Base-by-base conservation (phyloP, 352 stramenopile genomes). In the Halophytophthora polymorphica region DNA sequence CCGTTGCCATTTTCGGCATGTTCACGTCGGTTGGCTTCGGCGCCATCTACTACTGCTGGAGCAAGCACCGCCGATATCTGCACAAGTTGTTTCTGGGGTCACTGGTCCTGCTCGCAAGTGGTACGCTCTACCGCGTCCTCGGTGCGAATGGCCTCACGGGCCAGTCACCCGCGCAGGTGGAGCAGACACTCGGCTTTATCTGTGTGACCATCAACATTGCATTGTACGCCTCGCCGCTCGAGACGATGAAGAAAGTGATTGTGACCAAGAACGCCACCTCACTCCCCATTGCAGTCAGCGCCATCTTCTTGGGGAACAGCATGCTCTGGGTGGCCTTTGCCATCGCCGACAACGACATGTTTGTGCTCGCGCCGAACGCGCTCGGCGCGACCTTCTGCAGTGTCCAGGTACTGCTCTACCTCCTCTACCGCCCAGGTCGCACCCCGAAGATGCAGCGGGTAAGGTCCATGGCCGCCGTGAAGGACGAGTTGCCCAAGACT, bases 351-450 rank as follows among this genome's bases (percentile, higher is more conserved):
- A 2, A 18, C 21, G 50, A 58, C 35, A 44, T 48, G 28, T 56
- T 48, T 38, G 17, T 48, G 14, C 19, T 48, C 21, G 48, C 48
- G n/a, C 48, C 38, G n/a, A 56, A 56, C 22, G 37, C 21, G 12
- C 36, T 77, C 19, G 64, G 61, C 39, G 21, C 64, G n/a, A n/a
- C 41, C 22, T 53, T 77, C 6, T 56, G 66, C 2, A 3, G 21
- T 12, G 50, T 73, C 25, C 69, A 83, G 22, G 36, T 74, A 14
- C 13, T 61, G 21, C 49, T 82, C 11, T 78, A 72, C 49, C 54
- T 63, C 11, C 11, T 77, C 0, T 78, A 68, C 44, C 48, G 15
- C 6, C 50, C 39, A 34, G 29, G 29, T 12, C 29, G 29, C 29
- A 12, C 29, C 6, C 6, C 6, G 29, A 12, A 6, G 29, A 6